Base-by-base conservation (phyloP, 306 rosid genomes). In the Mimosa bimucronata region DNA sequence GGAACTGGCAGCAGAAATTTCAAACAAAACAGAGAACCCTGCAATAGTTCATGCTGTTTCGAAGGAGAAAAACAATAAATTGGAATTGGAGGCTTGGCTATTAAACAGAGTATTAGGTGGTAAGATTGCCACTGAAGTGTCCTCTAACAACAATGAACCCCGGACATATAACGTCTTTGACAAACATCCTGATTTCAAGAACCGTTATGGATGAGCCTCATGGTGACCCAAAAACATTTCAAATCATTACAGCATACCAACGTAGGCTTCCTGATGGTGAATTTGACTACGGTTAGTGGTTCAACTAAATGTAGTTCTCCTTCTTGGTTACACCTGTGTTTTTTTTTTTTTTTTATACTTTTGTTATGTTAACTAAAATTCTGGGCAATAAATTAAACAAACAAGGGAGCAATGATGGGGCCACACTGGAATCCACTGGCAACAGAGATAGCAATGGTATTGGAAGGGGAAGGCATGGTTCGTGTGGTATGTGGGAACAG, bases 401-500 rank as follows among this genome's bases (percentile, higher is more conserved):
- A 61, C 46, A 11, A 92, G 98, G 94, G 91, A 18, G 85, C 97
- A n/a, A 91, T 92, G 89, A 70, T 94, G 97, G 98, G 88, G 67
- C 98, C 98, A 7, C 98, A 92, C 76, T 94, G 97, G 97, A 92
- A 94, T 80, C 95, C 92, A 58, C 79, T 66, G 79, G 95, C 95
- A 67, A 77, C 88, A 10, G 97, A 94, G 93, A 78, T 92, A 45
- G 82, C 88, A 38, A 76, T 92, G 48, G 95, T 84, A 25, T 42
- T 90, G 73, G 74, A 88, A 1, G 97, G 97, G 42, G 52, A 78
- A 80, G 98, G 97, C 55, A 91, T 94, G 92, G 91, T 90, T 26
- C 75, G 92, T 61, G 87, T 81, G 23, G 88, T 88, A 2, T 88
- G 94, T 83, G 84, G 97, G 23, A 78, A 82, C 25, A 84, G 87